Evolutionary conservation across 768 basidiomycete genomes (phyloP).

Genomic region (Pisolithus marmoratus): DNA sequence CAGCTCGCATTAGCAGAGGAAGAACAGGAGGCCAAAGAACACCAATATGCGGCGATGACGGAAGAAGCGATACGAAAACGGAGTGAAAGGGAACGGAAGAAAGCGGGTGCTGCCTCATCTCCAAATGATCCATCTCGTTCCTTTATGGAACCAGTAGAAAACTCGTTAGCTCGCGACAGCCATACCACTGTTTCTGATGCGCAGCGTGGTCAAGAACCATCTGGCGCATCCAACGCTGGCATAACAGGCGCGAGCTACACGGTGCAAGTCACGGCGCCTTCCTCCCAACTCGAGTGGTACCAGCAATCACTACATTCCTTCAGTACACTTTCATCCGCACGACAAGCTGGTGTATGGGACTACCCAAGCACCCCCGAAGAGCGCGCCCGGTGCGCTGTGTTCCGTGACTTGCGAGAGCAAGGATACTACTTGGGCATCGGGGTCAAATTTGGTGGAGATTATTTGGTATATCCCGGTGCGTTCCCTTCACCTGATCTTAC

Average conservation of each 20-base stretch:
- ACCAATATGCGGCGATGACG: slow-evolving; percentile 39
- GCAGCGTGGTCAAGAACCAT: not conserved
- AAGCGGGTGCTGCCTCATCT: slow-evolving; percentile 20
- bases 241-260: slow-evolving; percentile 34
- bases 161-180: not conserved
- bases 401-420: slow-evolving; percentile 73
- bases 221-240: slow-evolving; percentile 2
- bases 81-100: slow-evolving; percentile 56
- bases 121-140: slow-evolving; percentile 10
- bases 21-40: slow-evolving; percentile 44
- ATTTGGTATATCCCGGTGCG: slow-evolving; percentile 91
- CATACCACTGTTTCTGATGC: slow-evolving; percentile 1
- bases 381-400: slow-evolving; percentile 73
- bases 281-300: slow-evolving; percentile 69
- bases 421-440: slow-evolving; percentile 87
- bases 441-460: slow-evolving; percentile 94
- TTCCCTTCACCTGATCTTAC: slow-evolving; percentile 3
- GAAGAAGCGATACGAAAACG: slow-evolving; percentile 69
- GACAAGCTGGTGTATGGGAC: slow-evolving; percentile 65
- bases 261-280: slow-evolving; percentile 62
- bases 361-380: slow-evolving; percentile 65
- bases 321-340: slow-evolving; percentile 54
- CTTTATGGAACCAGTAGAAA: not conserved
- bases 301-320: slow-evolving; percentile 38
- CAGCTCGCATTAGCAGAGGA: slow-evolving; percentile 48